phyloP scores from a whole-genome alignment of 495 filamentous ascomycete species.

The Terfezia claveryi region DNA sequence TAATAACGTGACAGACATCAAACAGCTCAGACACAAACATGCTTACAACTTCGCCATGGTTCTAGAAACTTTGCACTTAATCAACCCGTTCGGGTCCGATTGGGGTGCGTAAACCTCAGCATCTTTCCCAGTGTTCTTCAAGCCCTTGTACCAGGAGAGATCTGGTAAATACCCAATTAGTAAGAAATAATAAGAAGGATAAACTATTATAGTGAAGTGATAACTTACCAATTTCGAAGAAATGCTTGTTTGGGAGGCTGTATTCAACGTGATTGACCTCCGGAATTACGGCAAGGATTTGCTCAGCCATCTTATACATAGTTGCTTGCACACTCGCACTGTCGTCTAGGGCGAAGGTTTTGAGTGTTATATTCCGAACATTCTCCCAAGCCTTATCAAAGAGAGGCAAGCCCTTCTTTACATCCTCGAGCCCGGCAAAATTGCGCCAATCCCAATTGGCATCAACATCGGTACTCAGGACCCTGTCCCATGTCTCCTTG shows the following conservation, averaged over 20 bases:
- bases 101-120: conserved; percentile 93
- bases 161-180: conserved; percentile 27
- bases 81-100: conserved; percentile 78
- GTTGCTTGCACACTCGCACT: conserved; percentile 87
- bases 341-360: conserved; percentile 77
- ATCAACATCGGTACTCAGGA: conserved; percentile 81
- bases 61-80: conserved; percentile 78
- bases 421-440: conserved; percentile 43
- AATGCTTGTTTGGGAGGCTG: conserved; percentile 88
- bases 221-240: conserved; percentile 81
- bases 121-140: conserved; percentile 91
- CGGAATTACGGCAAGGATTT: conserved; percentile 57
- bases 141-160: conserved; percentile 86
- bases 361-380: conserved; percentile 62
- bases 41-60: conserved; percentile 20
- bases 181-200: not conserved
- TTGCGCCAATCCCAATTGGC: conserved; percentile 63
- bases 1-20: too few species aligned
- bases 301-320: conserved; percentile 94
- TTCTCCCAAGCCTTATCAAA: conserved; percentile 62
- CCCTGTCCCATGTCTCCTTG: conserved; percentile 76
- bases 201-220: not conserved
- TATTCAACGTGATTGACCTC: conserved; percentile 56
- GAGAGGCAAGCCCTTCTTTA: conserved; percentile 35
- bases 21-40: not conserved